Evolutionary conservation across 805 yeast genomes (phyloP).

Genomic region (Ogataea paradorogensis): DNA sequence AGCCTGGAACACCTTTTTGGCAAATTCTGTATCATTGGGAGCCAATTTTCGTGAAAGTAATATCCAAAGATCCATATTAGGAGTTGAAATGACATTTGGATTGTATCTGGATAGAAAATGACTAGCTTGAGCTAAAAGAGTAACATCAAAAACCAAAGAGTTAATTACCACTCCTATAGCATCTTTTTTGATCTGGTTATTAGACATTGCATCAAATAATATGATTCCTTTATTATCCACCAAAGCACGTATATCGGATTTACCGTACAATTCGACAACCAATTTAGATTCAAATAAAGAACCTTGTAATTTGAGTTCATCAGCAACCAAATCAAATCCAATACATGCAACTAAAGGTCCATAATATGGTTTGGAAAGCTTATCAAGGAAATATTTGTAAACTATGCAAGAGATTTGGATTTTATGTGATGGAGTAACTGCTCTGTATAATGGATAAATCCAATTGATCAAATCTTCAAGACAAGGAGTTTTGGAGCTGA

Average conservation of each 20-base stretch:
- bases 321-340: slow-evolving; percentile 24
- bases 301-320: slow-evolving; percentile 18
- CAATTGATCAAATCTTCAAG: slow-evolving; percentile 51
- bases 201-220: slow-evolving; percentile 25
- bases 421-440: slow-evolving; percentile 47
- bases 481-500: slow-evolving; percentile 16
- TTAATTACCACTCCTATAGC: slow-evolving; percentile 21
- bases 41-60: slow-evolving; percentile 24
- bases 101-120: slow-evolving; percentile 16
- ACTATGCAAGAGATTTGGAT: slow-evolving; percentile 53
- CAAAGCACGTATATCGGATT: slow-evolving; percentile 47
- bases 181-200: slow-evolving; percentile 9
- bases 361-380: slow-evolving; percentile 20
- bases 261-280: slow-evolving; percentile 38
- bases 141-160: slow-evolving; percentile 27
- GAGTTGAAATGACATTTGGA: slow-evolving; percentile 18
- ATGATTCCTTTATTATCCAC: slow-evolving; percentile 43
- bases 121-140: slow-evolving; percentile 24
- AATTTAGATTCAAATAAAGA: slow-evolving; percentile 26
- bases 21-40: slow-evolving; percentile 17
- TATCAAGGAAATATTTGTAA: slow-evolving; percentile 45
- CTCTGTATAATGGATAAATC: slow-evolving; percentile 42
- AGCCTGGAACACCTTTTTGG: slow-evolving; percentile 17
- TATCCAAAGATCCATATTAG: slow-evolving; percentile 26
- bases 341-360: slow-evolving; percentile 26